Evolutionary conservation across 176 grass and related monocot species (phyloP).

Genomic region (Bothriochloa decipiens): DNA sequence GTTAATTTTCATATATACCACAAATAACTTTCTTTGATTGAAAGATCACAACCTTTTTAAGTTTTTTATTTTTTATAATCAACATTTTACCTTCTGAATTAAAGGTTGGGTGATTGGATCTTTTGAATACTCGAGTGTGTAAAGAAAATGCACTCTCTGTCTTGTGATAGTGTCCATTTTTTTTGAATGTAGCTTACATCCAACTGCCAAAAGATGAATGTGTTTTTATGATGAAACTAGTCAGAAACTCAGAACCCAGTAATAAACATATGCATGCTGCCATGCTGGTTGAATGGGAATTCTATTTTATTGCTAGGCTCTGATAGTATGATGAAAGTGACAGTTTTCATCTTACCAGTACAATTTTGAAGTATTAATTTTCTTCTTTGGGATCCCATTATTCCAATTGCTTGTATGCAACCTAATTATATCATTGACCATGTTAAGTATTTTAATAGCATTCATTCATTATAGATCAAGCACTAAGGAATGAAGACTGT

Average conservation of each 20-base stretch:
- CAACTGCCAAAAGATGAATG: not conserved
- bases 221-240: slow-evolving; percentile 6
- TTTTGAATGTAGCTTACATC: not conserved
- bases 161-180: not conserved
- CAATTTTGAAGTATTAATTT: not conserved
- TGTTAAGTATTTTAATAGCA: not conserved
- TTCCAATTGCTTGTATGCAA: not conserved
- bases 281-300: not conserved
- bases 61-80: not conserved
- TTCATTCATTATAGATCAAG: not conserved
- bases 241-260: not conserved
- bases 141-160: not conserved
- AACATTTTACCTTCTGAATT: not conserved
- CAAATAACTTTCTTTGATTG: not conserved
- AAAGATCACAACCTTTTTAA: not conserved
- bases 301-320: not conserved
- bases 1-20: not conserved
- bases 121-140: not conserved
- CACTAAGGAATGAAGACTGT: not conserved
- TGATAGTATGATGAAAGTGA: not conserved
- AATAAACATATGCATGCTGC: not conserved
- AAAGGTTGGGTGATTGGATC: not conserved
- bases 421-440: not conserved
- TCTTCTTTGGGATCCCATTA: not conserved
- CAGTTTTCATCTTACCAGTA: not conserved